Percentiles rank a stretch among this genome's conserved stretches.
Conservation (phyloP, 768 basidiomycete species). For the Mrakia gelida region DNA sequence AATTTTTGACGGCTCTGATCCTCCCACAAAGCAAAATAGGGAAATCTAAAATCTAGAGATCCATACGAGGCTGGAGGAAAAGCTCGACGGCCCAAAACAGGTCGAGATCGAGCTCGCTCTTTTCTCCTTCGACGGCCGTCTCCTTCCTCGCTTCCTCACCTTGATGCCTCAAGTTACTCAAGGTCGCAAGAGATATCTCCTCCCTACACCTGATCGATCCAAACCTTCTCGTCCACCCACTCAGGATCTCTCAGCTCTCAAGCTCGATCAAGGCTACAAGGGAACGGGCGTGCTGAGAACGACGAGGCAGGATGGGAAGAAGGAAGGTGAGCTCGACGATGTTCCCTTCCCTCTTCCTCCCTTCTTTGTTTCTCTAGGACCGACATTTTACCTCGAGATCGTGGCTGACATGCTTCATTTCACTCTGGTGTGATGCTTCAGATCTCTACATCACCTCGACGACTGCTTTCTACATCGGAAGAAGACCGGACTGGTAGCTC, state of each 20-base stretch:
- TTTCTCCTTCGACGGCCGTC: no score
- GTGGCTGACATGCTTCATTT: background rate
- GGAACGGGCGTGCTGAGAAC: conserved; percentile 14
- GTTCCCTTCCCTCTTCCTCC: background rate
- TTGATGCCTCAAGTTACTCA: background rate
- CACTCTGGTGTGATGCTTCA: background rate
- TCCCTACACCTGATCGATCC: background rate
- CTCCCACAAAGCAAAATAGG: no score
- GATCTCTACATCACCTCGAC: conserved; percentile 17
- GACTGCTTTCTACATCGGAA: conserved; percentile 13
- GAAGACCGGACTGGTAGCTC: conserved; percentile 5
- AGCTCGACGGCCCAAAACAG: no score
- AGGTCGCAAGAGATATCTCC: background rate
- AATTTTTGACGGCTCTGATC: no score
- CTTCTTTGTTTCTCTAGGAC: no score
- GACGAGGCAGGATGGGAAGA: background rate
- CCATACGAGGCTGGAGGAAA: no score
- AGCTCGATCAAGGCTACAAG: background rate
- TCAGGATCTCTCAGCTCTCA: background rate
- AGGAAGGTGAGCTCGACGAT: conserved; percentile 2
- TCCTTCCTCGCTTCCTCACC: background rate
- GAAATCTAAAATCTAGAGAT: no score
- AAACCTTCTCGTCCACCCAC: background rate
- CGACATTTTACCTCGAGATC: background rate
- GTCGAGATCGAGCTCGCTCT: no score